Evolutionary conservation across 1,139 yeast species (phyloP), one percentile per base, ranked within the genome.

Genomic region (Suhomyces chickasaworum): DNA sequence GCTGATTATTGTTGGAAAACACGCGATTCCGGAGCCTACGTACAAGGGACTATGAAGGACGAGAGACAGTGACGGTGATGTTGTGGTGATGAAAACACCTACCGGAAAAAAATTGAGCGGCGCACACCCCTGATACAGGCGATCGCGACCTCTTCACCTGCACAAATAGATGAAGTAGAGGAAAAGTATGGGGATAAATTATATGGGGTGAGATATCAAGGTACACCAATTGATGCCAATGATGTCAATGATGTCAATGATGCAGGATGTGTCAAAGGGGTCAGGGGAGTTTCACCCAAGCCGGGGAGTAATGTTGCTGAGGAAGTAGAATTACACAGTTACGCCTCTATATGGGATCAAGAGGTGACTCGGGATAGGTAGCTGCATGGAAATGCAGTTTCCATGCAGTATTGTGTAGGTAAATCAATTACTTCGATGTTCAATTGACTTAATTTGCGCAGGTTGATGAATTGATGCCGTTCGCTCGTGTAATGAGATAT

Each of bases 61-160:
- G 16, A 33, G n/a, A 20, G 13, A 23, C 29, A n/a, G 18, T 12
- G 13, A 13, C 10, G 37, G 5, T 34, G 27, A 20, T 35, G 39
- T 37, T 37, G n/a, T 37, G 39, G 39, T 21, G 41, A 39, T 39
- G 12, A 21, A 30, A 38, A 38, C 41, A 38, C 41, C 35, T 31
- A 30, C 9, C 9, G n/a, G 37, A 15, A 36, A 21, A 39, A 38
- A 39, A 30, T 22, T 22, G 41, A 20, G 32, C 30, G 12, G 16
- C 22, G 36, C 41, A 39, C 41, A 20, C 21, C 22, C n/a, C n/a
- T n/a, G n/a, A n/a, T n/a, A n/a, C n/a, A n/a, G n/a, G n/a, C n/a
- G n/a, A n/a, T n/a, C n/a, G n/a, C n/a, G n/a, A n/a, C n/a, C n/a
- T n/a, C n/a, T n/a, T n/a, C n/a, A n/a, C n/a, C n/a, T n/a, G n/a